These are phyloP conservation scores for Candolleomyces eurysporus DNA, from an alignment of 768 basidiomycete genomes.

Conservation along the genomic window DNA sequence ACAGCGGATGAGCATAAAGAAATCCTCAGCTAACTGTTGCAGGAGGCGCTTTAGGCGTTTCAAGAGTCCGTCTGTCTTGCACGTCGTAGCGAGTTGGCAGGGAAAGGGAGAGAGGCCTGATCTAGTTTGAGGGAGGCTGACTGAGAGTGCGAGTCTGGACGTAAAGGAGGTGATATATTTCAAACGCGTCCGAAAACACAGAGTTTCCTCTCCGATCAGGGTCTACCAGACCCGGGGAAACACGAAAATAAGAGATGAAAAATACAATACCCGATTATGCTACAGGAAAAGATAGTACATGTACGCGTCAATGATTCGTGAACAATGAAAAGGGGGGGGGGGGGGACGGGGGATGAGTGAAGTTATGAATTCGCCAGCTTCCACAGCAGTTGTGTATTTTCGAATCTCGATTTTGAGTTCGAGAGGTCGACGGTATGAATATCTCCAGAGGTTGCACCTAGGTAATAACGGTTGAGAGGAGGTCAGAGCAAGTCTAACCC, in stretches of 20 bases:
- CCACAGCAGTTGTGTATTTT: conserved; percentile 43
- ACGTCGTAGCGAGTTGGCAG: no score
- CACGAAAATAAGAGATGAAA: background rate
- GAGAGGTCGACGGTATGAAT: conserved; percentile 40
- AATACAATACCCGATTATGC: background rate
- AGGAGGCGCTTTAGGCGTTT: no score
- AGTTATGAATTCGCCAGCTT: conserved; percentile 41
- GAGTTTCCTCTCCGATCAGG: background rate
- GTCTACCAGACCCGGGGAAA: background rate
- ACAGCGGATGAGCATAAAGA: no score
- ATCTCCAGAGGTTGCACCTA: conserved; percentile 52
- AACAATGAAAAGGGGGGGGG: background rate
- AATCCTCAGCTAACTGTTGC: no score
- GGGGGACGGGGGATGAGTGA: background rate
- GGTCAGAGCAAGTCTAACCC: background rate
- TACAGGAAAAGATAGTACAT: background rate
- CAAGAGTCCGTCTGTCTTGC: no score
- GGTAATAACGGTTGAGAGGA: conserved; percentile 2
- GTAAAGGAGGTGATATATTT: no score
- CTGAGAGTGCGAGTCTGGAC: no score
- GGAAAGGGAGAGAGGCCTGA: no score
- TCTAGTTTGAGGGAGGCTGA: no score
- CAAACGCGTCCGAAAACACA: background rate
- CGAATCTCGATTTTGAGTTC: conserved; percentile 29
- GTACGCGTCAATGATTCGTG: background rate